phyloP scores from a whole-genome alignment of 768 basidiomycete species.

The Brasilioporus rufonigricans region DNA sequence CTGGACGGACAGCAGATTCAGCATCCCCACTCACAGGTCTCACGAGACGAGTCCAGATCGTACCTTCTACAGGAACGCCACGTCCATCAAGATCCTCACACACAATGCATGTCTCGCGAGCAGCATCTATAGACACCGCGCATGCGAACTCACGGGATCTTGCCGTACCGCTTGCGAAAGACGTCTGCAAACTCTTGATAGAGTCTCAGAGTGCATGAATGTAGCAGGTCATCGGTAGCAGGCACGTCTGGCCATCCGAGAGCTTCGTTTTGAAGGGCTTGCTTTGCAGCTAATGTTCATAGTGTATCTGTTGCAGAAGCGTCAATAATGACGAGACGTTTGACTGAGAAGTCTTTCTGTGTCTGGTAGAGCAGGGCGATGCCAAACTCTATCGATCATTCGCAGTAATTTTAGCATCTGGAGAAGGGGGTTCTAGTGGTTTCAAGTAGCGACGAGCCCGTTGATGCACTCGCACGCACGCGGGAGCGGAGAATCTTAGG shows the following conservation, averaged over 20 bases:
- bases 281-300: constrained; percentile 43
- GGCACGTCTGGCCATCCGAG: constrained; percentile 43
- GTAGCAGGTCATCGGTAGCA: neutral
- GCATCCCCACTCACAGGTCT: neutral
- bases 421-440: no score
- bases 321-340: no score
- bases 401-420: no score
- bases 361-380: no score
- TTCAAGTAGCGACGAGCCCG: no score
- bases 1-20: no score
- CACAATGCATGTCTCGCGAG: constrained; percentile 67
- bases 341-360: no score
- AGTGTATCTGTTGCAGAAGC: constrained; percentile 65
- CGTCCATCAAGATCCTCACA: constrained; percentile 63
- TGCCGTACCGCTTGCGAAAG: constrained; percentile 58
- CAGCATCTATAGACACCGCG: constrained; percentile 53
- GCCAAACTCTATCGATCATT: no score
- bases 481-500: no score
- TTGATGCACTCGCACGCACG: no score
- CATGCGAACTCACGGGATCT: constrained; percentile 53
- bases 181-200: constrained; percentile 64
- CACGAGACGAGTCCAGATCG: constrained; percentile 4
- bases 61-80: constrained; percentile 57
- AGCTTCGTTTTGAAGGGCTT: constrained; percentile 67
- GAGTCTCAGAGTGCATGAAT: constrained; percentile 24